These are phyloP conservation scores for Termitomyces sp. DNA, from an alignment of 768 basidiomycete species.

Conservation along the genomic window DNA sequence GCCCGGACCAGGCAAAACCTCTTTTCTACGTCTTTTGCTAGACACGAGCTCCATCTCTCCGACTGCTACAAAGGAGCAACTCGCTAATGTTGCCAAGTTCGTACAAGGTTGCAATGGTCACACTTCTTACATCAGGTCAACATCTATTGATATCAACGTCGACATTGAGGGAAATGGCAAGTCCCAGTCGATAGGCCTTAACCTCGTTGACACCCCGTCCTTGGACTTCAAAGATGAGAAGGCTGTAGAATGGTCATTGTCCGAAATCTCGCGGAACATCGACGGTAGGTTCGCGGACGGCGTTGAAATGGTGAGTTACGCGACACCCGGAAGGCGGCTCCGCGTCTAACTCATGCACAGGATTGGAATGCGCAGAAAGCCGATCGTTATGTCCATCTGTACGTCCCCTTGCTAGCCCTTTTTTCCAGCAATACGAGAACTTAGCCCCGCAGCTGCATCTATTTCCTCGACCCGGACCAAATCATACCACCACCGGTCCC, in stretches of 20 bases:
- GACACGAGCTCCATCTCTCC: constrained; percentile 73
- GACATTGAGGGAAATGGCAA: constrained; percentile 45
- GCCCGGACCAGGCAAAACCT: constrained; percentile 70
- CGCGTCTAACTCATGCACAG: constrained; percentile 33
- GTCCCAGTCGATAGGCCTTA: constrained; percentile 53
- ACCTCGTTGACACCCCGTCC: constrained; percentile 80
- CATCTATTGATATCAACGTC: constrained; percentile 69
- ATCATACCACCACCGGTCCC: constrained; percentile 71
- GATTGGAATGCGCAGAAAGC: constrained; percentile 68
- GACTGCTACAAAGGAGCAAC: constrained; percentile 66
- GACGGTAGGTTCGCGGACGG: constrained; percentile 72
- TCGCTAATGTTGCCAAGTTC: constrained; percentile 77
- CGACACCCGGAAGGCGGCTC: constrained; percentile 16
- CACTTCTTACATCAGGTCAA: constrained; percentile 68
- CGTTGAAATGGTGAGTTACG: constrained; percentile 67
- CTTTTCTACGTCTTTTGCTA: constrained; percentile 80
- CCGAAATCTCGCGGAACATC: constrained; percentile 68
- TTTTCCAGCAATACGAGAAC: constrained; percentile 12
- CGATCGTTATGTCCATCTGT: constrained; percentile 84
- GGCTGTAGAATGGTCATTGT: constrained; percentile 57
- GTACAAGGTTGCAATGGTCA: constrained; percentile 71
- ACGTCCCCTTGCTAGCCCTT: constrained; percentile 27
- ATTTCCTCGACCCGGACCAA: constrained; percentile 82
- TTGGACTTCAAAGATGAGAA: constrained; percentile 69
- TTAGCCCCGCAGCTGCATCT: constrained; percentile 61